Evolutionary conservation across 2,329 filamentous ascomycete genomes (phyloP).

Genomic region (Trichophyton schoenleinii): DNA sequence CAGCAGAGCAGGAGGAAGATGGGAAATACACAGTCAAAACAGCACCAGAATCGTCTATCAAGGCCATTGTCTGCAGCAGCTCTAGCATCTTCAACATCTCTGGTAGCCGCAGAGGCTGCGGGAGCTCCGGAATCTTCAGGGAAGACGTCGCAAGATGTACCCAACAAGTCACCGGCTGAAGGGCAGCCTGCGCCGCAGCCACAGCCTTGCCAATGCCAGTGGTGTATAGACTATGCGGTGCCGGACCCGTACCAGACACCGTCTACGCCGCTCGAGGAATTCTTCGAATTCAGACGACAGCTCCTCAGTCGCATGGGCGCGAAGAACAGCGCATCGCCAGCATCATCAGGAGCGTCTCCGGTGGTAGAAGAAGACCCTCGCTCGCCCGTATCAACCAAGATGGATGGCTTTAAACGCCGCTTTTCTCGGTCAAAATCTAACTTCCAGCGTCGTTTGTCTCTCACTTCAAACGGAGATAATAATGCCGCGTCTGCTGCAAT

Average conservation of each 20-base stretch:
- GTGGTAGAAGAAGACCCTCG: neutral
- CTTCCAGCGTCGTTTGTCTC: neutral
- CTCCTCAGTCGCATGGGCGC: conserved; percentile 45
- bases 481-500: neutral
- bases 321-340: conserved; percentile 20
- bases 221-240: neutral
- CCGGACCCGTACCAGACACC: neutral
- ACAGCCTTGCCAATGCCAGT: neutral
- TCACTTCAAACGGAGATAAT: neutral
- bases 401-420: conserved; percentile 10
- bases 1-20: neutral
- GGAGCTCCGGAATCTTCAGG: neutral
- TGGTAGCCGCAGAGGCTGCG: neutral
- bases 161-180: neutral
- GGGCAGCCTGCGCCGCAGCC: neutral
- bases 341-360: neutral
- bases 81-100: neutral
- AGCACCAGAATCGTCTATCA: neutral
- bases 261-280: neutral
- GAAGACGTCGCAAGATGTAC: neutral
- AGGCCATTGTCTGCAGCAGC: neutral
- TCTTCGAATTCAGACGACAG: conserved; percentile 25
- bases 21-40: neutral
- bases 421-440: conserved; percentile 3
- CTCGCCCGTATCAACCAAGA: conserved; percentile 19